Percentiles rank a stretch among this genome's conserved stretches.
Conservation (phyloP, 768 basidiomycete species). For the Bullera alba region DNA sequence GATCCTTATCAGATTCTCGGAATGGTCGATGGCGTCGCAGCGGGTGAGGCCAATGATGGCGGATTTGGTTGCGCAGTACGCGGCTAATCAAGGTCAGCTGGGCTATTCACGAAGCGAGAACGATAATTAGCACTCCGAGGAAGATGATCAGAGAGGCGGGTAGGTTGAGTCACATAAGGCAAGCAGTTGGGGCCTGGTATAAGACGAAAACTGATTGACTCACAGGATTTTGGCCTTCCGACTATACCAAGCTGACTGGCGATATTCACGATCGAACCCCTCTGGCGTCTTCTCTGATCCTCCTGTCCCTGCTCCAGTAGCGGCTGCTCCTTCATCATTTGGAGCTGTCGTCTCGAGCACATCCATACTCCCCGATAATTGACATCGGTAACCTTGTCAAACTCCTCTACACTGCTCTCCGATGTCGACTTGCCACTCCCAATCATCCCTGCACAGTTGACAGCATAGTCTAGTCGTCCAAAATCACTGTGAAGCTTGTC, state of each 20-base stretch:
- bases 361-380: constrained; percentile 31
- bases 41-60: constrained; percentile 26
- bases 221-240: constrained; percentile 17
- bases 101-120: neutral
- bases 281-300: constrained; percentile 11
- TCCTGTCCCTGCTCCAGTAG: neutral
- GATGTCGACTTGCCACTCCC: constrained; percentile 13
- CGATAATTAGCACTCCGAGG: neutral
- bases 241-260: constrained; percentile 31
- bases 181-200: too few species aligned
- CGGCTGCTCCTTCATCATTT: constrained; percentile 25
- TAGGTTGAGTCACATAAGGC: too few species aligned
- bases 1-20: constrained; percentile 18
- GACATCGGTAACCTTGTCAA: constrained; percentile 27
- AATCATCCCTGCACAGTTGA: constrained; percentile 23
- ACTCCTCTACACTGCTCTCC: constrained; percentile 22
- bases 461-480: constrained; percentile 28
- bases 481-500: constrained; percentile 5
- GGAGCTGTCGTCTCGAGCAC: constrained; percentile 22
- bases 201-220: constrained; percentile 2
- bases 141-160: neutral
- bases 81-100: constrained; percentile 10
- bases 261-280: constrained; percentile 30
- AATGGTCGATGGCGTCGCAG: constrained; percentile 24
- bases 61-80: constrained; percentile 25